Evolutionary conservation across 495 filamentous ascomycete genomes (phyloP).

Genomic region (Penicillium cataractarum): DNA sequence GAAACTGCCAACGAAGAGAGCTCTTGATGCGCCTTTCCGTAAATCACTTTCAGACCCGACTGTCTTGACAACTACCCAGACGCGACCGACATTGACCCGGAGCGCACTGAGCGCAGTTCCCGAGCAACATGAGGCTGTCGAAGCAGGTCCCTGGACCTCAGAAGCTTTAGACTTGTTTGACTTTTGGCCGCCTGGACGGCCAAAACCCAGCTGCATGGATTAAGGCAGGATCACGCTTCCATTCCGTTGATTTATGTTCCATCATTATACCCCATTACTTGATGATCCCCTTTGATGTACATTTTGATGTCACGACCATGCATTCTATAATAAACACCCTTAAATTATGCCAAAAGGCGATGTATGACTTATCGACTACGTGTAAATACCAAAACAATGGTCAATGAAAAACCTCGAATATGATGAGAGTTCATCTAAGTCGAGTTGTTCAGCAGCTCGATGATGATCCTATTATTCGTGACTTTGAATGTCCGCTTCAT

Average conservation of each 20-base stretch:
- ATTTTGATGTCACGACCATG: constrained; percentile 1
- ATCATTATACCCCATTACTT: constrained; percentile 9
- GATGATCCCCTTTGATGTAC: neutral
- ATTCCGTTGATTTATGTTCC: neutral
- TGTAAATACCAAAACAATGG: too few relatives aligned
- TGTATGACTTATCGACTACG: too few relatives aligned
- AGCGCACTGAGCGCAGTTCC: constrained; percentile 22
- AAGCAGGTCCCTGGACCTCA: constrained; percentile 57
- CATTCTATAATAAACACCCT: too few relatives aligned
- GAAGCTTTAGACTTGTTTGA: constrained; percentile 65
- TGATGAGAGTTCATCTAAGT: too few relatives aligned
- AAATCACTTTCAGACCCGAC: constrained; percentile 45
- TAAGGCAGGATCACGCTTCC: neutral
- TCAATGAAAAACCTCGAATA: too few relatives aligned
- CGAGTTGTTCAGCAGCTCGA: too few relatives aligned
- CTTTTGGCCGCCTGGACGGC: constrained; percentile 51
- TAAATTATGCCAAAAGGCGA: too few relatives aligned
- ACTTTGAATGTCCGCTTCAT: too few relatives aligned
- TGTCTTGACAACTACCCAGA: constrained; percentile 24
- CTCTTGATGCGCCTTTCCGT: constrained; percentile 32
- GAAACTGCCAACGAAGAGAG: constrained; percentile 14
- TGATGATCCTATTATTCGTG: too few relatives aligned
- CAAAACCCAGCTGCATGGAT: constrained; percentile 32
- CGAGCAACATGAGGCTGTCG: constrained; percentile 18
- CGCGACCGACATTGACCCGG: constrained; percentile 19